A percentile compares a stretch with the other conserved stretches of the same genome.
phyloP scores from a whole-genome alignment of 148 eudicot species.

The Silene conica region DNA sequence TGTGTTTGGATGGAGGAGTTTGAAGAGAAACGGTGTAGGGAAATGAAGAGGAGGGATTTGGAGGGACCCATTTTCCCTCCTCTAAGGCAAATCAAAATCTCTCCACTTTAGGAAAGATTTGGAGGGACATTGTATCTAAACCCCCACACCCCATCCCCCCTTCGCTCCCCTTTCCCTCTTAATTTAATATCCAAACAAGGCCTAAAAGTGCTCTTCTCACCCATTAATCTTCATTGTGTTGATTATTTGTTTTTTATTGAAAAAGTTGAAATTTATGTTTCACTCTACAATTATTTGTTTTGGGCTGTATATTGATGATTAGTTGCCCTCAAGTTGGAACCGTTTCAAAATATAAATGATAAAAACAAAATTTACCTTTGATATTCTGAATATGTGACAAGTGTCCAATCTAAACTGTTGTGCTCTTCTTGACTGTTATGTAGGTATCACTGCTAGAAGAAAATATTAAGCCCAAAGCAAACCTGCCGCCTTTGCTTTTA shows the following conservation, averaged over 20 bases:
- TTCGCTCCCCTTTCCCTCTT: no score
- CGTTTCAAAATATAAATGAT: neutral
- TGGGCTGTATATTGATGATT: neutral
- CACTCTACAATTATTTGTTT: neutral
- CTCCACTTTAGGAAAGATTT: no score
- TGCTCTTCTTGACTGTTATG: conserved; percentile 8
- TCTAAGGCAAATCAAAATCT: no score
- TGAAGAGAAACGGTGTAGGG: no score
- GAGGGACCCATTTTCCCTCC: no score
- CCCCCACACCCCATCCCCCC: no score
- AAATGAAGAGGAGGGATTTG: no score
- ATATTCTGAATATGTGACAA: no score
- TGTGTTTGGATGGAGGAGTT: no score
- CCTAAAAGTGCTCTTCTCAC: neutral
- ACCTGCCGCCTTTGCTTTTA: conserved; percentile 86
- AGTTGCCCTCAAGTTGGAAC: neutral
- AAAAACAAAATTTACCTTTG: neutral
- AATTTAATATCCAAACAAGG: no score
- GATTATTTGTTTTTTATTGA: no score
- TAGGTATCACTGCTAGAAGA: conserved; percentile 90
- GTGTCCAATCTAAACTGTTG: neutral
- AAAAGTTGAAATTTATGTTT: neutral
- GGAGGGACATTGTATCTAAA: no score
- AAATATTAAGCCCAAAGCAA: conserved; percentile 67
- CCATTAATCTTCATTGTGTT: neutral